Conservation (phyloP, 1,284 basidiomycete species). For the Mycena citricolor region DNA sequence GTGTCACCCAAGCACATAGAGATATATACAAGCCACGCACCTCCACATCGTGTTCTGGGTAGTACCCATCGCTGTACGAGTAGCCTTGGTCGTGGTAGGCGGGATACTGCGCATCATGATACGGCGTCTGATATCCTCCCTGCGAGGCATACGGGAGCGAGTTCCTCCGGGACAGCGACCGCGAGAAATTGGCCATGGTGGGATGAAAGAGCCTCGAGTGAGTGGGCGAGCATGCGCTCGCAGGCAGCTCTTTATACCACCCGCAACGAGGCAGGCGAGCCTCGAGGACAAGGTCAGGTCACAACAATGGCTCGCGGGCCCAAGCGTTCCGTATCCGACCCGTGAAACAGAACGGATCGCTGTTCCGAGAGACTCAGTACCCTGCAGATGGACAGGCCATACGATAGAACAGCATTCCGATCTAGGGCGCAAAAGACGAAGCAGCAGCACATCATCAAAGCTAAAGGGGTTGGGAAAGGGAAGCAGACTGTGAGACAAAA, state of each 20-base stretch:
- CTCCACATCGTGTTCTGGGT: constrained; percentile 12
- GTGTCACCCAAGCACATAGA: no score
- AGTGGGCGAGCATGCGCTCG: constrained; percentile 1
- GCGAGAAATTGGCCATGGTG: constrained; percentile 4
- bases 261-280: constrained; percentile 24
- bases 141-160: constrained; percentile 20
- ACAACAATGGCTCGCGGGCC: no score
- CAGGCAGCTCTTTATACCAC: constrained; percentile 14
- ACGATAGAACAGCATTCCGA: no score
- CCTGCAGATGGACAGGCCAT: no score
- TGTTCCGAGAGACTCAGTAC: no score
- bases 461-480: no score
- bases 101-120: constrained; percentile 7
- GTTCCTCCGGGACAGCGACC: constrained; percentile 15
- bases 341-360: no score
- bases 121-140: constrained; percentile 12
- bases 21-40: constrained; percentile 7
- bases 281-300: constrained; percentile 24
- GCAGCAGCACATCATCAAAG: no score
- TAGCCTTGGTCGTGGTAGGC: constrained; percentile 16
- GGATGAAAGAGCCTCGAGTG: constrained; percentile 14
- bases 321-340: no score
- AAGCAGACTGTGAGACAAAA: constrained; percentile 3
- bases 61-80: constrained; percentile 7
- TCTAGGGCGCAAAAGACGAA: no score